Conservation (phyloP, 192 early-diverging fungal species). For the Coemansia sp. region DNA sequence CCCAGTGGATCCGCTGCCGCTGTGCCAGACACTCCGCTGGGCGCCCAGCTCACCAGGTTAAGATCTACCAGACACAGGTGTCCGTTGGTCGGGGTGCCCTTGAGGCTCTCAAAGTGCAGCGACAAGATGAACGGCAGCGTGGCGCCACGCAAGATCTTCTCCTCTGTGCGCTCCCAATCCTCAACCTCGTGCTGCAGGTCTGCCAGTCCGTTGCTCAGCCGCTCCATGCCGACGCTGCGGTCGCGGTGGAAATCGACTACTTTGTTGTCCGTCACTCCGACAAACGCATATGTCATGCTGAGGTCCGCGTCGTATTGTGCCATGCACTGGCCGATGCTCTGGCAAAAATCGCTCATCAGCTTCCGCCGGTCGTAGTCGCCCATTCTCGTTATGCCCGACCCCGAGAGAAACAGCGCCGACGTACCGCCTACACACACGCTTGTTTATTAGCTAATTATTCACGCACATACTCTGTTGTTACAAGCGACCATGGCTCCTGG, state of each 20-base stretch:
- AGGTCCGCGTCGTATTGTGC: conserved; percentile 36
- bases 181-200: conserved; percentile 49
- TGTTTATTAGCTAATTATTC: neutral
- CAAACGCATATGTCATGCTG: conserved; percentile 50
- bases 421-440: conserved; percentile 39
- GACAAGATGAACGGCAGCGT: conserved; percentile 48
- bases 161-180: conserved; percentile 40
- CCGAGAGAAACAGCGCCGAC: conserved; percentile 46
- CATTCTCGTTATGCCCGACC: conserved; percentile 28
- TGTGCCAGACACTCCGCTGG: neutral
- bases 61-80: conserved; percentile 44
- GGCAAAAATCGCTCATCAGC: conserved; percentile 29
- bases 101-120: conserved; percentile 46
- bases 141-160: conserved; percentile 36
- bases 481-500: no score
- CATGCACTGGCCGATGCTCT: conserved; percentile 30
- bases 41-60: conserved; percentile 33
- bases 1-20: neutral
- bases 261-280: conserved; percentile 43
- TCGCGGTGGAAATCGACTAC: conserved; percentile 43
- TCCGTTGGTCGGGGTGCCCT: conserved; percentile 32
- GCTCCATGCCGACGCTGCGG: conserved; percentile 20
- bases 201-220: conserved; percentile 23
- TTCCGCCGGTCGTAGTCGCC: conserved; percentile 39
- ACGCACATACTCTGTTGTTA: neutral